A percentile compares a stretch with the other conserved stretches of the same genome.
Evolutionary conservation across 2,329 filamentous ascomycete species (phyloP).

Genomic region (Zasmidium cellare): DNA sequence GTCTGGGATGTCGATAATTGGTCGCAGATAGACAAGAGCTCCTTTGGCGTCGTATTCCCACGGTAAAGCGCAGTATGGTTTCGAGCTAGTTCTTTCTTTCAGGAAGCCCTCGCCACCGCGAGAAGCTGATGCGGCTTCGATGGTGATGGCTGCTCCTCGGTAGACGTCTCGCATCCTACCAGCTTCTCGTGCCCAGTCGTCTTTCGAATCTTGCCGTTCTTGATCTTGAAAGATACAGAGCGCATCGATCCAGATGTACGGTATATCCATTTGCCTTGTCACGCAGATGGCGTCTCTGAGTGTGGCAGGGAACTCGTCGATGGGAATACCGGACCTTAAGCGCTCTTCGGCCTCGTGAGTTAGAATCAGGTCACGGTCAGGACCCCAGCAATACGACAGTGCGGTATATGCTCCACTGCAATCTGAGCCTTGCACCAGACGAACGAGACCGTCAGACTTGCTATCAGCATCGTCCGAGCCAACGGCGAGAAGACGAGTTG

Average conservation of each 20-base stretch:
- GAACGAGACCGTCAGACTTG: background rate
- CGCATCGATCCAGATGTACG: conserved; percentile 12
- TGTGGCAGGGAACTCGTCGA: background rate
- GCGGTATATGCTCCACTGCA: conserved; percentile 8
- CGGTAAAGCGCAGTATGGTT: background rate
- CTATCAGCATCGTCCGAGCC: background rate
- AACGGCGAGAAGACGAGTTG: background rate
- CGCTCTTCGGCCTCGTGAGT: background rate
- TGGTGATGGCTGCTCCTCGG: conserved; percentile 7
- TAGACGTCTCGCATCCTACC: conserved; percentile 13
- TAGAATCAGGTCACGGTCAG: conserved; percentile 1
- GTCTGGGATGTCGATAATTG: conserved; percentile 6
- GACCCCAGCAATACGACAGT: conserved; percentile 17
- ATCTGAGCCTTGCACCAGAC: background rate
- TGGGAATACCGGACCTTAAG: background rate
- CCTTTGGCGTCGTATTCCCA: background rate
- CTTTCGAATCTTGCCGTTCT: conserved; percentile 1
- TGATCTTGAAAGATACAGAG: conserved; percentile 9
- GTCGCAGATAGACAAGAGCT: background rate
- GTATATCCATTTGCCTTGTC: conserved; percentile 2
- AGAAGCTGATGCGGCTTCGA: conserved; percentile 9
- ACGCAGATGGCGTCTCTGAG: conserved; percentile 6
- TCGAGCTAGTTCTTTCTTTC: background rate
- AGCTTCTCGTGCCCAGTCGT: conserved; percentile 15
- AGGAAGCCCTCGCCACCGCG: conserved; percentile 10